These are phyloP conservation scores for Phytophthora capsici DNA, from an alignment of 352 stramenopile genomes.

Conservation along the genomic window DNA sequence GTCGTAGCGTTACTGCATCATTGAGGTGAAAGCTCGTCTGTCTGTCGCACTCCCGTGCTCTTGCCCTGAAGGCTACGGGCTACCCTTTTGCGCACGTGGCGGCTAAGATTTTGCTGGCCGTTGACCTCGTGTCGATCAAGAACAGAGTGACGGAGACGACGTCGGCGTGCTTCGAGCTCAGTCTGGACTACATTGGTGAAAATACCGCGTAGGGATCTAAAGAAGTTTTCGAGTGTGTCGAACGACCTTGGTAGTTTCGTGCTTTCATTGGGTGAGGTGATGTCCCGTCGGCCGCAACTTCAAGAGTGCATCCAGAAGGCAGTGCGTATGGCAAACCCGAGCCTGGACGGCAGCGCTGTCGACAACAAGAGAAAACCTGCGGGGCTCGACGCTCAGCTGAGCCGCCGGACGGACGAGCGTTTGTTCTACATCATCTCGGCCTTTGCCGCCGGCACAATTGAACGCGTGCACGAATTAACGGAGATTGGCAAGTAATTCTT, in stretches of 20 bases:
- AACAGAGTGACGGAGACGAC: conserved; percentile 98
- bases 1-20: conserved; percentile 97
- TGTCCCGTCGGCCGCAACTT: conserved; percentile 97
- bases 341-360: conserved; percentile 86
- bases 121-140: conserved; percentile 95
- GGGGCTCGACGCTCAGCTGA: conserved; percentile 90
- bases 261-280: conserved; percentile 97
- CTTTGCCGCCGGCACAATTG: conserved; percentile 90
- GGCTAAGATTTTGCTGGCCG: conserved; percentile 96
- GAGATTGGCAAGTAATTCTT: conserved; percentile 99
- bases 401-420: conserved; percentile 91
- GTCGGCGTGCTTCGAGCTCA: conserved; percentile 98
- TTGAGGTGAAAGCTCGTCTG: conserved; percentile 98
- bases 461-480: conserved; percentile 98
- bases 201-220: conserved; percentile 97
- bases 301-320: conserved; percentile 98
- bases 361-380: conserved; percentile 73
- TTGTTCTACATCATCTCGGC: conserved; percentile 89
- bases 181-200: conserved; percentile 98
- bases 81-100: conserved; percentile 99
- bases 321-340: conserved; percentile 96
- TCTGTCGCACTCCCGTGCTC: conserved; percentile 97
- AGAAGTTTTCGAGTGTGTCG: conserved; percentile 95
- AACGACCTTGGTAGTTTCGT: conserved; percentile 94
- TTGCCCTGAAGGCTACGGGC: conserved; percentile 98